These are phyloP conservation scores for Prunus padus DNA, from an alignment of 306 rosid species.

Conservation along the genomic window DNA sequence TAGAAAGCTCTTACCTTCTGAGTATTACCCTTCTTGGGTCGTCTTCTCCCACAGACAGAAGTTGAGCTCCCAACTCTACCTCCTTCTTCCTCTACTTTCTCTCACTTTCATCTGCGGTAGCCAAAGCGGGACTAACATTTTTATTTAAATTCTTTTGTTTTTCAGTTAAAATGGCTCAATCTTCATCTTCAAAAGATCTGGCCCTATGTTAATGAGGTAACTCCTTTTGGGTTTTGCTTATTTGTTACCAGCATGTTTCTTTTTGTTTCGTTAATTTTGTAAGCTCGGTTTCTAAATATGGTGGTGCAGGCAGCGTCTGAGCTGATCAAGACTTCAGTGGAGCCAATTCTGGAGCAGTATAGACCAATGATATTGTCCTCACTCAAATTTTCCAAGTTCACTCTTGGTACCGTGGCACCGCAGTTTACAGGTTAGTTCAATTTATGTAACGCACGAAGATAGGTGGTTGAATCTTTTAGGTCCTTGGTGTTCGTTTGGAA, in stretches of 20 bases:
- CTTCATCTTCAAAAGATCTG: slow-evolving; percentile 82
- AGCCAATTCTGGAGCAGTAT: slow-evolving; percentile 83
- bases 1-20: slow-evolving; percentile 75
- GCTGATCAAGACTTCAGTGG: slow-evolving; percentile 74
- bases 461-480: not conserved
- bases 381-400: slow-evolving; percentile 82
- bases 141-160: not conserved
- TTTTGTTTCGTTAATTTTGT: not conserved
- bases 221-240: not conserved
- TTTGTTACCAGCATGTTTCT: not conserved
- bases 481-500: not conserved
- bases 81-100: not conserved
- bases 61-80: slow-evolving; percentile 39
- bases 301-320: slow-evolving; percentile 85
- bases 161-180: slow-evolving; percentile 84
- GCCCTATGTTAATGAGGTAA: slow-evolving; percentile 89
- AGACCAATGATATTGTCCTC: slow-evolving; percentile 66
- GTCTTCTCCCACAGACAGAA: slow-evolving; percentile 81
- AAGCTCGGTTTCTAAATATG: not conserved
- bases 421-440: slow-evolving; percentile 77
- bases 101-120: not conserved
- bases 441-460: not conserved
- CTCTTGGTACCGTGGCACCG: slow-evolving; percentile 96
- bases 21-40: slow-evolving; percentile 88
- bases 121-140: slow-evolving; percentile 4